A percentile compares a stretch with the other conserved stretches of the same genome.
These are phyloP conservation scores for Ascoidea asiatica DNA, from an alignment of 805 yeast species.

Conservation along the genomic window DNA sequence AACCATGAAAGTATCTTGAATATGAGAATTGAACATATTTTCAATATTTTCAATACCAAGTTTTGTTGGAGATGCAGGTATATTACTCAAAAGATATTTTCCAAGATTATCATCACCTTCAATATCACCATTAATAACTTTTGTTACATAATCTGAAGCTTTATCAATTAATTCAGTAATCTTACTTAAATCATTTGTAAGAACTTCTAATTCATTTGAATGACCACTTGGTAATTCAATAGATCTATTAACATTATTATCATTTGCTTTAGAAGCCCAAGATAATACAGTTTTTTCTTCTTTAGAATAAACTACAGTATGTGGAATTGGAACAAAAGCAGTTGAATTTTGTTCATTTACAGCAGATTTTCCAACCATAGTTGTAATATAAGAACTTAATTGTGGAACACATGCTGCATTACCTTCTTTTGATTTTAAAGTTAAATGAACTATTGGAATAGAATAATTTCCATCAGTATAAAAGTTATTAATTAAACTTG, in stretches of 20 bases:
- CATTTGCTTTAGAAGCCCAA: conserved; percentile 25
- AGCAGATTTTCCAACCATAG: conserved; percentile 49
- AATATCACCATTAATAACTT: conserved; percentile 26
- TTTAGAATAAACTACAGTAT: conserved; percentile 40
- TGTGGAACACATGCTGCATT: conserved; percentile 39
- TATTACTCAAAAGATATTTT: conserved; percentile 39
- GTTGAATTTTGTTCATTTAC: conserved; percentile 21
- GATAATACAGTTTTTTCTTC: conserved; percentile 49
- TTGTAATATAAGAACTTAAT: conserved; percentile 59
- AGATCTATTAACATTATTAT: conserved; percentile 17
- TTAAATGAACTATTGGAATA: conserved; percentile 66
- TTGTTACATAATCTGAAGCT: conserved; percentile 33
- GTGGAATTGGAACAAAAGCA: conserved; percentile 67
- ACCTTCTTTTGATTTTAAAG: conserved; percentile 42
- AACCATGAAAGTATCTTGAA: conserved; percentile 70
- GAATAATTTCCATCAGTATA: conserved; percentile 61
- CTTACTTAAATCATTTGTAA: conserved; percentile 30
- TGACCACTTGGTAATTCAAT: conserved; percentile 15
- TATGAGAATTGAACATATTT: conserved; percentile 51
- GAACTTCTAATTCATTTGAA: conserved; percentile 27
- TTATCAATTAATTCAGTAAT: conserved; percentile 34
- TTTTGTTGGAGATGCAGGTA: neutral
- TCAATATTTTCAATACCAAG: conserved; percentile 14
- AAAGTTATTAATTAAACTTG: conserved; percentile 71
- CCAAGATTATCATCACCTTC: conserved; percentile 48